Percentiles rank a stretch among this genome's conserved stretches.
phyloP scores from a whole-genome alignment of 2,329 filamentous ascomycete genomes.

The Alternaria arbusti region DNA sequence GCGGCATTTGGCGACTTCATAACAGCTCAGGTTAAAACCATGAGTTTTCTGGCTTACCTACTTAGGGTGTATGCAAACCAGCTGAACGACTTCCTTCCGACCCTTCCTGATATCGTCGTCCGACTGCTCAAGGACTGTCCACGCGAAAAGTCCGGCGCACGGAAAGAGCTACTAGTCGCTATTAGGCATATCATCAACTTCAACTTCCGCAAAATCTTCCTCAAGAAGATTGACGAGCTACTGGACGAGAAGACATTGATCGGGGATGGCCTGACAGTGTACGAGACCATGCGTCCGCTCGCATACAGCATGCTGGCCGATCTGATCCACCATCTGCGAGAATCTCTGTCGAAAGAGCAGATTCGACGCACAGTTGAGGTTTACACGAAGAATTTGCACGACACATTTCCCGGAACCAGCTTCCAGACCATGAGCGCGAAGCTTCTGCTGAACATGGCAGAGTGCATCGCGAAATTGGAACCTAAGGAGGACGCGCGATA shows the following conservation, averaged over 20 bases:
- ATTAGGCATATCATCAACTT: slow-evolving; percentile 99
- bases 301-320: slow-evolving; percentile 99
- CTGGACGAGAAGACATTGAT: slow-evolving; percentile 93
- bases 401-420: slow-evolving; percentile 95
- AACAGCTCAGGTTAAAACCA: slow-evolving; percentile 97
- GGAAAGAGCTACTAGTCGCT: slow-evolving; percentile 94
- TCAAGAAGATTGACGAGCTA: slow-evolving; percentile 92
- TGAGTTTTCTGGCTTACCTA: slow-evolving; percentile 96
- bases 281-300: slow-evolving; percentile 92
- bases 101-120: slow-evolving; percentile 87
- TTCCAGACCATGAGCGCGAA: slow-evolving; percentile 99
- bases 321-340: slow-evolving; percentile 94
- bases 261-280: slow-evolving; percentile 93
- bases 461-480: slow-evolving; percentile 91
- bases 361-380: slow-evolving; percentile 96
- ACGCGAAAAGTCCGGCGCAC: slow-evolving; percentile 87
- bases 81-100: slow-evolving; percentile 84
- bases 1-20: slow-evolving; percentile 97
- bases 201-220: slow-evolving; percentile 94
- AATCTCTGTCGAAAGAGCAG: slow-evolving; percentile 85
- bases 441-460: slow-evolving; percentile 94
- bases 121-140: slow-evolving; percentile 92
- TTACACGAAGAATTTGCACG: slow-evolving; percentile 94
- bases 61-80: slow-evolving; percentile 87
- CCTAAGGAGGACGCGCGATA: slow-evolving; percentile 95